Evolutionary conservation across 106 monocot genomes (phyloP), one percentile per base, ranked within the genome.

Genomic region (Acorus calamus): DNA sequence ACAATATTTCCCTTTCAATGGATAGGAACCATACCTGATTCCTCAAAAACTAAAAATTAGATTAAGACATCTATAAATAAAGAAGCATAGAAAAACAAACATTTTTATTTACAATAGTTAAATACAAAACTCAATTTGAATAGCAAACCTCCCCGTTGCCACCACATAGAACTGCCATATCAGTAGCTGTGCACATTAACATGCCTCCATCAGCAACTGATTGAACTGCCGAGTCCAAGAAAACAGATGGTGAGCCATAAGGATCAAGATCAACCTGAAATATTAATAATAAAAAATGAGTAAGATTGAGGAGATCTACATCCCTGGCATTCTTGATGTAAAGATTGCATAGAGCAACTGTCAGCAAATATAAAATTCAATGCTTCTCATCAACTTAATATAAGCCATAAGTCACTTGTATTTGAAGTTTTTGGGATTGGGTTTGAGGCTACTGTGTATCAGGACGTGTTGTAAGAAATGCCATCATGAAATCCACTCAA

Each of bases 111-210:
- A 10, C 50, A 63, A 63, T 46, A 14, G 48, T 9, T 12, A 14
- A 42, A 8, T 41, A 45, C 55, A 62, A 52, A 55, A 10, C 90
- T 78, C 73, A 94, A 89, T 94, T 94, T 62, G 94, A 86, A 82
- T 89, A 84, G 78, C 94, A 94, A 14, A 87, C 94, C 70, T 94
- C 94, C 55, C 84, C 94, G 76, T 84, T 94, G 13, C 78, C 77
- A 2, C 89, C 89, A 71, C 94, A 94, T 8, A 94, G 73, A 11
- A 94, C 94, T 62, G 89, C 94, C 89, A 94, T 89, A 76, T 94
- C 89, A 67, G 94, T 94, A 54, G 94, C 89, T 46, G 94, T 94
- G 66, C 94, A 94, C 94, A 89, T 94, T 56, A 89, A 64, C 10
- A 94, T 58, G 13, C 94, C 94, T 49, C 94, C 94, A 82, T 94